Conservation (phyloP, 257 asterid genomes). For the Solanum verrucosum region DNA sequence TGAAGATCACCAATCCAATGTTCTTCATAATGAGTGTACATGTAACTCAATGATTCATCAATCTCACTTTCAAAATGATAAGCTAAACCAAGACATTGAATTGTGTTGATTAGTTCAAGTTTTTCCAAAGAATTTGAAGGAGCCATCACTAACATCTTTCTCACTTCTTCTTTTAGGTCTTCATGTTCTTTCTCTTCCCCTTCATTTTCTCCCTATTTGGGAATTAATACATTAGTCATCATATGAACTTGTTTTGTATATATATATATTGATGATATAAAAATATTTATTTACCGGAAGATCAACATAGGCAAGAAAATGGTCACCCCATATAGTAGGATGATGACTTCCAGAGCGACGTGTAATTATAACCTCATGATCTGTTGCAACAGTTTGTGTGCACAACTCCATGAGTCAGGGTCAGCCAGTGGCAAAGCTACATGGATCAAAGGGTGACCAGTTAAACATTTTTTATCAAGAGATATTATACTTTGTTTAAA, state of each 20-base stretch:
- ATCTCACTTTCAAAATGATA: conserved; percentile 19
- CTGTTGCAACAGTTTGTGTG: background rate
- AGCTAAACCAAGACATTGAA: conserved; percentile 7
- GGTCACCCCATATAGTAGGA: background rate
- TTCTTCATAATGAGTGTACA: background rate
- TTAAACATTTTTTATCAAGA: too few relatives aligned
- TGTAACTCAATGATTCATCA: background rate
- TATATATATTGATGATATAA: background rate
- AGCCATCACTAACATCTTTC: background rate
- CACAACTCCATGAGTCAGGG: background rate
- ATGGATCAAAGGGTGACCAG: too few relatives aligned
- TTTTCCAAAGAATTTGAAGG: background rate
- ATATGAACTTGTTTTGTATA: background rate
- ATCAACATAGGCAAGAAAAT: background rate
- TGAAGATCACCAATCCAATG: background rate
- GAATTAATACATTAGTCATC: background rate
- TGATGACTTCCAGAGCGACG: background rate
- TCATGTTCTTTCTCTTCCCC: background rate
- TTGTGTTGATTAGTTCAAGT: background rate
- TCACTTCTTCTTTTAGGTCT: background rate
- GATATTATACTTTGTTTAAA: too few relatives aligned
- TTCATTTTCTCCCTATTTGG: background rate
- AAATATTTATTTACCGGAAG: background rate
- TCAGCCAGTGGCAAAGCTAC: too few relatives aligned
- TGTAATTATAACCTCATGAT: background rate